These are phyloP conservation scores for Trypanosoma boissoni DNA, from an alignment of 208 protist species.

Conservation along the genomic window DNA sequence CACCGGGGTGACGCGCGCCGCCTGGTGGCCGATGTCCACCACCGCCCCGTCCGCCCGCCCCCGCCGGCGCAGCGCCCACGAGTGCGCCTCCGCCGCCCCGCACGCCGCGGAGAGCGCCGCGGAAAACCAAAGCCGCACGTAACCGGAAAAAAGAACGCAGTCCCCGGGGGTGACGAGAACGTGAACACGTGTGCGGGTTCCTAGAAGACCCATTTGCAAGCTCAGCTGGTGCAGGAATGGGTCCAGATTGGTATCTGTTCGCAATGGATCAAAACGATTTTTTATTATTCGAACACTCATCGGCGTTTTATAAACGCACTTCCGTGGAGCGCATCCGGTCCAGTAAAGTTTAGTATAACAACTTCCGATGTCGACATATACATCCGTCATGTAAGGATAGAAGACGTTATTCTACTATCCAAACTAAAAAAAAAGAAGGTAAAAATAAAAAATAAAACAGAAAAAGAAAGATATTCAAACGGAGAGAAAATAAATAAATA, in stretches of 20 bases:
- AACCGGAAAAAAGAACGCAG: conserved; percentile 15
- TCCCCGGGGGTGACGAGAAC: conserved; percentile 16
- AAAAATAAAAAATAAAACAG: neutral
- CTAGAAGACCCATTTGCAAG: neutral
- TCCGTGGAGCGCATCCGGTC: neutral
- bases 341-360: conserved; percentile 22
- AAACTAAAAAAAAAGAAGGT: neutral
- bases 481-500: neutral
- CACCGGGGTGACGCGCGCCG: conserved; percentile 33
- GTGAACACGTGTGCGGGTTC: conserved; percentile 8
- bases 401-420: neutral
- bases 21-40: conserved; percentile 31
- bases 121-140: conserved; percentile 18
- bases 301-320: conserved; percentile 17
- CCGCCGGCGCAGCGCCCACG: conserved; percentile 10
- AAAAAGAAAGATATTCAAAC: neutral
- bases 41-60: conserved; percentile 23
- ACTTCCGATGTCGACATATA: conserved; percentile 17
- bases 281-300: conserved; percentile 3
- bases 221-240: conserved; percentile 12
- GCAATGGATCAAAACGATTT: conserved; percentile 7
- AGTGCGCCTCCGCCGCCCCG: conserved; percentile 6
- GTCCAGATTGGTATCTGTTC: conserved; percentile 4
- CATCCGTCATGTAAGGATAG: neutral
- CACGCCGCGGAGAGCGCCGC: neutral